Evolutionary conservation across 352 stramenopile species (phyloP).

Genomic region (Globisporangium yorkense): DNA sequence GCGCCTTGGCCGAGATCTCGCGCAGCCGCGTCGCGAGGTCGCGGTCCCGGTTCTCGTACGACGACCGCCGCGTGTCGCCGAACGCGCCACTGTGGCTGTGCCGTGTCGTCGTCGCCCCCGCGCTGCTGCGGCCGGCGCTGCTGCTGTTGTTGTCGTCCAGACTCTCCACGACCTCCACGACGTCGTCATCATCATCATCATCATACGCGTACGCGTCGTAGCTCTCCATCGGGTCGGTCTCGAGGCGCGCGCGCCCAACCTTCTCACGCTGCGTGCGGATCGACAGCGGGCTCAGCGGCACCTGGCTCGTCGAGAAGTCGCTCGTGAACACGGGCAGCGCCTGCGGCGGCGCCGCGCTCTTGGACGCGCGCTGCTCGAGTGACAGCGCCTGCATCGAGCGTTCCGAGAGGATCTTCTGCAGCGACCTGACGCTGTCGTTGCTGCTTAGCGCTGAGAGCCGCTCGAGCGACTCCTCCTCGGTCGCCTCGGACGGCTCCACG

Average conservation of each 20-base stretch:
- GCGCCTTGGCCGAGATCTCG: conserved; percentile 57
- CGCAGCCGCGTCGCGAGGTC: conserved; percentile 51
- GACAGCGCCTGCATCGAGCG: conserved; percentile 10
- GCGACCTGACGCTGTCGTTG: conserved; percentile 26
- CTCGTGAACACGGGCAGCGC: conserved; percentile 21
- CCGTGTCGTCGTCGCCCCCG: background rate
- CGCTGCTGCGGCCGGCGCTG: conserved; percentile 14
- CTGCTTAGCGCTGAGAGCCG: conserved; percentile 42
- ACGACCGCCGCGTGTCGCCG: conserved; percentile 24
- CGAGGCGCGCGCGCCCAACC: conserved; percentile 31
- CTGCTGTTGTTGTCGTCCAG: conserved; percentile 20
- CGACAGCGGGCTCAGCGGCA: conserved; percentile 52
- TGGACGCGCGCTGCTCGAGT: conserved; percentile 9
- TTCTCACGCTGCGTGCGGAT: conserved; percentile 38
- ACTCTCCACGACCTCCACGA: conserved; percentile 15
- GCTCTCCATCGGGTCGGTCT: conserved; percentile 62
- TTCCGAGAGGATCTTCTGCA: conserved; percentile 19
- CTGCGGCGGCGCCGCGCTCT: conserved; percentile 2
- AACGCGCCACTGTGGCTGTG: conserved; percentile 5
- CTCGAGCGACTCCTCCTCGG: conserved; percentile 33
- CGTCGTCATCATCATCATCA: conserved; percentile 14
- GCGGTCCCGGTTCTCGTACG: conserved; percentile 33
- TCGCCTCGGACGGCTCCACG: conserved; percentile 18
- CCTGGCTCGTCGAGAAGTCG: conserved; percentile 38
- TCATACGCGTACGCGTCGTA: conserved; percentile 50